Conservation (phyloP, 2,329 filamentous ascomycete genomes). For the Aspergillus melleus region DNA sequence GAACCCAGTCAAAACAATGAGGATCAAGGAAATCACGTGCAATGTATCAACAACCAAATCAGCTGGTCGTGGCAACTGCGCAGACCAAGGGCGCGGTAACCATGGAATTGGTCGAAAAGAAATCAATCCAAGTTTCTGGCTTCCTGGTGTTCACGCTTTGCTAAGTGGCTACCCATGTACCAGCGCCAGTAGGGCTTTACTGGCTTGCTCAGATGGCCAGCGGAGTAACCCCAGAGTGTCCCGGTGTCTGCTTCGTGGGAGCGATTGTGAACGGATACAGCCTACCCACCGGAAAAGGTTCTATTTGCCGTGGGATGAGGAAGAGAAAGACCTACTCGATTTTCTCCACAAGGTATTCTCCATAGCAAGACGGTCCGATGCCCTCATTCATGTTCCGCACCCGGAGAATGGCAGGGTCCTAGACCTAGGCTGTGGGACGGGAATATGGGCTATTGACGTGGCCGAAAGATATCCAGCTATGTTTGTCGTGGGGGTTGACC, state of each 20-base stretch:
- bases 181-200: not conserved
- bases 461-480: not conserved
- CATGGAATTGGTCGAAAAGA: not conserved
- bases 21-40: not conserved
- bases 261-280: not conserved
- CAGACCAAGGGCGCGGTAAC: not conserved
- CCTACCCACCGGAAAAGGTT: not conserved
- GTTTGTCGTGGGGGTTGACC: not conserved
- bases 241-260: not conserved
- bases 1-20: not conserved
- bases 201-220: not conserved
- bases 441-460: slow-evolving; percentile 1
- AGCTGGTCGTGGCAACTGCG: not conserved
- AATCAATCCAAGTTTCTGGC: not conserved
- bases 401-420: not conserved
- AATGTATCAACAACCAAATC: not conserved
- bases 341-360: not conserved
- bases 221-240: not conserved
- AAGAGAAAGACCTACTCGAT: not conserved
- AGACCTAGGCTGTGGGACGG: slow-evolving; percentile 2
- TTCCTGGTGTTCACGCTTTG: not conserved
- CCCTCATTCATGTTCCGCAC: not conserved
- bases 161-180: not conserved
- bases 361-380: not conserved
- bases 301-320: not conserved